A percentile compares a stretch with the other conserved stretches of the same genome.
Conservation (phyloP, 2,329 filamentous ascomycete species). For the Trichoderma koningii region DNA sequence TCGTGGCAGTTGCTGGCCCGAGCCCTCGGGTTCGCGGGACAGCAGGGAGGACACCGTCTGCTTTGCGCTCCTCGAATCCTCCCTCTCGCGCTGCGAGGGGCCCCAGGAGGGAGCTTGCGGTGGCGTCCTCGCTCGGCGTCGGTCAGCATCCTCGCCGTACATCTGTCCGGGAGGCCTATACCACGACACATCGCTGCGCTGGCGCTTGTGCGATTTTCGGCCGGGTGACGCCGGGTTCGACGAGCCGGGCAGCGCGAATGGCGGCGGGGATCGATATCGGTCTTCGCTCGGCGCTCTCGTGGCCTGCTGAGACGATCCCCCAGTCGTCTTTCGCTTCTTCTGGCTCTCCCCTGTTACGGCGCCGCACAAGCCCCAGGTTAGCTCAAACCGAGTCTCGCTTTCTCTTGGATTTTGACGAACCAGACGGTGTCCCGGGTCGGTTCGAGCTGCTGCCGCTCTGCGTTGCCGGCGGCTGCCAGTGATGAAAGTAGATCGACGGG, state of each 20-base stretch:
- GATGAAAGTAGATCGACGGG: slow-evolving; percentile 83
- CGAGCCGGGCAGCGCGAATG: slow-evolving; percentile 36
- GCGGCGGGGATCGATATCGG: slow-evolving; percentile 40
- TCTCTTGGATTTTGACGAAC: slow-evolving; percentile 64
- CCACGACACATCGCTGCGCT: slow-evolving; percentile 44
- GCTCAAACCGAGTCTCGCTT: slow-evolving; percentile 47
- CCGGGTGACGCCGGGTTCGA: slow-evolving; percentile 34
- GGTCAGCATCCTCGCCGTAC: slow-evolving; percentile 32
- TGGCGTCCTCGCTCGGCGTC: slow-evolving; percentile 29
- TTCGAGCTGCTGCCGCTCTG: slow-evolving; percentile 61
- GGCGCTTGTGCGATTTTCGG: slow-evolving; percentile 40
- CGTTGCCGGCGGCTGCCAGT: slow-evolving; percentile 81
- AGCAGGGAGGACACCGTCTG: slow-evolving; percentile 42
- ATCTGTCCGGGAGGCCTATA: slow-evolving; percentile 36
- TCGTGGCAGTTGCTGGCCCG: neutral
- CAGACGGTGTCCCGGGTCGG: slow-evolving; percentile 72
- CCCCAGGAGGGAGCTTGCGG: slow-evolving; percentile 29
- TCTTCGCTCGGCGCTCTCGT: slow-evolving; percentile 36
- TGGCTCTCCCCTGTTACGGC: slow-evolving; percentile 69
- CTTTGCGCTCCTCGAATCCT: slow-evolving; percentile 37
- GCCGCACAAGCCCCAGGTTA: slow-evolving; percentile 40
- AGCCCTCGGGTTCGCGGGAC: slow-evolving; percentile 30
- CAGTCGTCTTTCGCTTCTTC: slow-evolving; percentile 78
- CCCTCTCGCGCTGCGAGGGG: slow-evolving; percentile 34
- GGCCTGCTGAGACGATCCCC: slow-evolving; percentile 37